Conservation (phyloP, 2,329 filamentous ascomycete species). For the Scopulariopsis brevicaulis region DNA sequence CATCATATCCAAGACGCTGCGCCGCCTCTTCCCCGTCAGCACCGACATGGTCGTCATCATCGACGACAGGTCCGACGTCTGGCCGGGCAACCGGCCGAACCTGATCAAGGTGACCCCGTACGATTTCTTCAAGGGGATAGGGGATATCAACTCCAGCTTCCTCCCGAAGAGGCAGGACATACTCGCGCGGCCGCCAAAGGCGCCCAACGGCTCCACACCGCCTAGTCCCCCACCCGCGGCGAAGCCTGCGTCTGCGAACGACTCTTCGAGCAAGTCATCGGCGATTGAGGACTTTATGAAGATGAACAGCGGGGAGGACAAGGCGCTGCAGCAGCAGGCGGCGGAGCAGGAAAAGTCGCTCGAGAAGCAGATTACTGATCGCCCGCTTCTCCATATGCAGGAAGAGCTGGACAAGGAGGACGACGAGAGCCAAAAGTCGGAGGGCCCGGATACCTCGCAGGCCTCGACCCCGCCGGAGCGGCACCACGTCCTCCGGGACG, state of each 20-base stretch:
- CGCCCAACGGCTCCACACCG: not conserved
- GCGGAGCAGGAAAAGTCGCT: slow-evolving; percentile 81
- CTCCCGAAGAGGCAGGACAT: slow-evolving; percentile 64
- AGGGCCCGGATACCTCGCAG: slow-evolving; percentile 15
- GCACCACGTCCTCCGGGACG: slow-evolving; percentile 76
- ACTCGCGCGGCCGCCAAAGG: slow-evolving; percentile 15
- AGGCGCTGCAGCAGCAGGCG: slow-evolving; percentile 58
- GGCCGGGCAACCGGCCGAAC: slow-evolving; percentile 81
- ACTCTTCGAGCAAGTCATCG: slow-evolving; percentile 10
- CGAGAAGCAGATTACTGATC: slow-evolving; percentile 78
- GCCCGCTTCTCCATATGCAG: slow-evolving; percentile 85
- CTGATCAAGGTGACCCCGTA: slow-evolving; percentile 92
- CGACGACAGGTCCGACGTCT: slow-evolving; percentile 92
- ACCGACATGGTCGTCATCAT: slow-evolving; percentile 99
- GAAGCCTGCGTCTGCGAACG: not conserved
- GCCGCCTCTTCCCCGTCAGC: slow-evolving; percentile 87
- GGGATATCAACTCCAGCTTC: slow-evolving; percentile 97
- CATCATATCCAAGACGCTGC: slow-evolving; percentile 79
- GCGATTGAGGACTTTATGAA: slow-evolving; percentile 66
- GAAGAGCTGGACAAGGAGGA: slow-evolving; percentile 80
- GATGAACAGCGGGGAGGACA: slow-evolving; percentile 62
- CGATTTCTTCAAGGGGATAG: slow-evolving; percentile 96
- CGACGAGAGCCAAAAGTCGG: slow-evolving; percentile 12
- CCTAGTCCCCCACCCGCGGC: not conserved
- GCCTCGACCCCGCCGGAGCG: slow-evolving; percentile 20